Percentiles rank a stretch among this genome's conserved stretches.
Conservation (phyloP, 2,329 filamentous ascomycete genomes). For the Exophiala sp. region DNA sequence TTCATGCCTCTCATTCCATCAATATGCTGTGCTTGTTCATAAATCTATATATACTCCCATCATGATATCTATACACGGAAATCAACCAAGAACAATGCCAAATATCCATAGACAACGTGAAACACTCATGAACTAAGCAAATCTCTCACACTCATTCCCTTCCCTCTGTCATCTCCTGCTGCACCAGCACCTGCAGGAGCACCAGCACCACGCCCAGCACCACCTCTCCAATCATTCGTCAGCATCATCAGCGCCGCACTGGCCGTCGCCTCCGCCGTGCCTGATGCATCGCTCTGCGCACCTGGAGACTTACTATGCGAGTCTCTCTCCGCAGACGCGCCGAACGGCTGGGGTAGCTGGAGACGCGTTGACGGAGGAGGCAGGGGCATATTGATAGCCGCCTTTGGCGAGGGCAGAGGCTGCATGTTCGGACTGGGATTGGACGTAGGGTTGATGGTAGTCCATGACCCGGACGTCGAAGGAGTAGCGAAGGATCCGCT, state of each 20-base stretch:
- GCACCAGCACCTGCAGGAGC: background rate
- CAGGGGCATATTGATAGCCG: conserved; percentile 30
- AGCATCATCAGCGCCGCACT: conserved; percentile 78
- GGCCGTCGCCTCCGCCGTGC: conserved; percentile 75
- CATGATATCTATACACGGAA: too few relatives aligned
- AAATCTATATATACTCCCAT: too few relatives aligned
- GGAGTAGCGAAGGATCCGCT: conserved; percentile 1
- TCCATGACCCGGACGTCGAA: conserved; percentile 16
- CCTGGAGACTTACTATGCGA: conserved; percentile 13
- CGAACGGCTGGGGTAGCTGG: conserved; percentile 31
- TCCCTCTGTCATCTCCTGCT: conserved; percentile 32
- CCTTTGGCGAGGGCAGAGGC: conserved; percentile 27
- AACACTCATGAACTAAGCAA: conserved; percentile 46
- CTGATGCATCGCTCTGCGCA: conserved; percentile 41
- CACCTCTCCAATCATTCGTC: conserved; percentile 66
- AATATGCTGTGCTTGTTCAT: too few relatives aligned
- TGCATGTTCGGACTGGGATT: conserved; percentile 22
- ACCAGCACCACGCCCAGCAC: conserved; percentile 20
- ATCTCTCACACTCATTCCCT: conserved; percentile 56
- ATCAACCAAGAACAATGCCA: too few relatives aligned
- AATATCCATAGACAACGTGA: too few relatives aligned
- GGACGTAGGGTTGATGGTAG: conserved; percentile 11
- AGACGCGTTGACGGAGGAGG: conserved; percentile 17
- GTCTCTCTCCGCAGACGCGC: conserved; percentile 40
- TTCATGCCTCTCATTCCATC: too few relatives aligned